Base-by-base conservation (phyloP, 1,284 basidiomycete genomes). In the Moesziomyces sp. region DNA sequence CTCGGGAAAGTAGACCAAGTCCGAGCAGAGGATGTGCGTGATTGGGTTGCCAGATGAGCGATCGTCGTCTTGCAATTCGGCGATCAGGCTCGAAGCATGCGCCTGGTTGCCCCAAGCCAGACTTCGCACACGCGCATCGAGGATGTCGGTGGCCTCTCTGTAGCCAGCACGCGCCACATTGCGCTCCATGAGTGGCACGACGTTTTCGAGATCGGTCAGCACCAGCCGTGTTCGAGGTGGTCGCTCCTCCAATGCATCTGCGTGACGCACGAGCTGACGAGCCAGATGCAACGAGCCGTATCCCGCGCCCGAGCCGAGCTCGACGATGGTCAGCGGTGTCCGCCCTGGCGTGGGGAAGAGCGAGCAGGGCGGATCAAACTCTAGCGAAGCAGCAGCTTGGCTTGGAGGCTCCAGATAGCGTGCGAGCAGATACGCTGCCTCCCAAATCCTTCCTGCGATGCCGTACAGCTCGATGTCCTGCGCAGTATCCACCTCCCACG, bases 1-100 rank as follows among this genome's bases (percentile, higher is more conserved):
- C 48, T 83, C 76, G 2, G 81, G 80, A 61, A 84, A 83, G 67
- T 83, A 84, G 49, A 84, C 80, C 3, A 84, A 68, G 50, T 84
- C 82, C 1, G 81, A 82, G 59, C 80, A 82, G 21, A 84, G 62
- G 21, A 84, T 60, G 47, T 83, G 81, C 13, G 77, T 74, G 21
- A 79, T 50, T 0, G 69, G 70, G 19, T 59, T 59, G 28, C 8
- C 11, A 11, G 16, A 13, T 5, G 9, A 19, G 6, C 5, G 6
- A n/a, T 35, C 30, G 35, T 14, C 11, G 21, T 38, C n/a, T 13
- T 16, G 28, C 30, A 69, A 56, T 46, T 60, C 58, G 2, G 35
- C 26, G 3, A 78, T 43, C 10, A 80, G 52, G 8, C 19, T 28
- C 1, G 43, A 8, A 13, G 77, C 73, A n/a, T 76, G 53, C 19